Evolutionary conservation across 805 yeast genomes (phyloP).

Genomic region (Starmera quercuum): DNA sequence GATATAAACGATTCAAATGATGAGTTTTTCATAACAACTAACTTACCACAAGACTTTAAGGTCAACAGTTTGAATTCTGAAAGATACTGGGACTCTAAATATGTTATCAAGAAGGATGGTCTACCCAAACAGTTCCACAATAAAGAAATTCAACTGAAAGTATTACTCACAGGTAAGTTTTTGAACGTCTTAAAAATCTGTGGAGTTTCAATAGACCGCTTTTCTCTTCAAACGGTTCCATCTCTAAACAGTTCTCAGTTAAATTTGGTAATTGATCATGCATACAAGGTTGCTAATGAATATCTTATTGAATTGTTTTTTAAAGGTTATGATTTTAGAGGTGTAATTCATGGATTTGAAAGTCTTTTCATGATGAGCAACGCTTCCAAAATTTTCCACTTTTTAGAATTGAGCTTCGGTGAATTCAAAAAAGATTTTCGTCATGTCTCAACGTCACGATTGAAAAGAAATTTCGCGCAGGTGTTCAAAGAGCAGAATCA

Average conservation of each 20-base stretch:
- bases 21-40: slow-evolving; percentile 66
- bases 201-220: slow-evolving; percentile 30
- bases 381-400: slow-evolving; percentile 42
- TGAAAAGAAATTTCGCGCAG: slow-evolving; percentile 24
- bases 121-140: slow-evolving; percentile 56
- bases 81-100: slow-evolving; percentile 69
- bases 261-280: slow-evolving; percentile 46
- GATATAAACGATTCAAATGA: slow-evolving; percentile 67
- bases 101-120: slow-evolving; percentile 67
- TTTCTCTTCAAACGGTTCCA: slow-evolving; percentile 20
- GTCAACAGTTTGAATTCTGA: slow-evolving; percentile 35
- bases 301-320: slow-evolving; percentile 49
- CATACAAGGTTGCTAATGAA: slow-evolving; percentile 62
- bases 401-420: slow-evolving; percentile 39
- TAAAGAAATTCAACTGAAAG: slow-evolving; percentile 48
- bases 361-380: slow-evolving; percentile 49
- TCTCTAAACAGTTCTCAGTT: slow-evolving; percentile 35
- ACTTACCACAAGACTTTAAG: slow-evolving; percentile 17
- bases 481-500: slow-evolving; percentile 8
- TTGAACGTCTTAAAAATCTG: slow-evolving; percentile 64
- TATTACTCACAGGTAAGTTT: slow-evolving; percentile 79
- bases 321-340: slow-evolving; percentile 48
- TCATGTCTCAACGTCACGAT: slow-evolving; percentile 21
- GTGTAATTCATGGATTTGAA: slow-evolving; percentile 43
- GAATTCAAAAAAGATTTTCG: slow-evolving; percentile 41